Base-by-base conservation (phyloP, 1,284 basidiomycete species). In the Tilletia horrida region DNA sequence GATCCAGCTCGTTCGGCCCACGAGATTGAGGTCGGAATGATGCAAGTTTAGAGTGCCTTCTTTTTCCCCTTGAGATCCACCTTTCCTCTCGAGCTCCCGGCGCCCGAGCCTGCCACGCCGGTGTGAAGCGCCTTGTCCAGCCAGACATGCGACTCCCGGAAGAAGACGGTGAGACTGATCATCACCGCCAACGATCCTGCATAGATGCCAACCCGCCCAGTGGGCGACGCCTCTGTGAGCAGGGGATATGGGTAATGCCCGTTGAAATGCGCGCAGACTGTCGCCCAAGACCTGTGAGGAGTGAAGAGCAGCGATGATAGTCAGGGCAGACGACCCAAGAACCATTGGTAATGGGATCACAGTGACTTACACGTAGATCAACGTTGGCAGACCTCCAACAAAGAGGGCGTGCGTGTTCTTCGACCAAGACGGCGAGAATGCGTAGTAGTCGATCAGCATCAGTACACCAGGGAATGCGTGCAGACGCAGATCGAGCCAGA, bases 401-500 rank as follows among this genome's bases (percentile, higher is more conserved):
- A 59, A 3, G 0, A 35, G 16, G 14, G 55, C 55, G 3, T 59
- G 55, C 13, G 55, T 59, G 3, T 31, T 35, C 27, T 59, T 59
- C 27, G 55, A 59, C 29, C 27, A 59, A 18, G 55, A 25, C 6
- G 55, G 55, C 27, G 55, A 59, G 55, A 59, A 59, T 3, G 14
- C 25, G 55, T 59, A 59, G 63, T 52, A 64, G 44, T 59, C 55
- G 29, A 59, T 59, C 27, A 59, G 55, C 55, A 59, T 59, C 25
- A 59, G 55, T 9, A 78, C 67, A 21, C 74, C 73, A 3, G 76
- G 76, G 7, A 73, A 69, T 3, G 71, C 75, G 65, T 78, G 76
- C 62, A 76, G 63, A 42, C 64, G 65, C n/a, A 75, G 69, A 35
- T 78, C 76, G 43, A 72, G 68, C 21, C 13, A 25, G 43, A 76